These are phyloP conservation scores for Penicillium freii DNA, from an alignment of 2,329 filamentous ascomycete genomes.

Conservation along the genomic window DNA sequence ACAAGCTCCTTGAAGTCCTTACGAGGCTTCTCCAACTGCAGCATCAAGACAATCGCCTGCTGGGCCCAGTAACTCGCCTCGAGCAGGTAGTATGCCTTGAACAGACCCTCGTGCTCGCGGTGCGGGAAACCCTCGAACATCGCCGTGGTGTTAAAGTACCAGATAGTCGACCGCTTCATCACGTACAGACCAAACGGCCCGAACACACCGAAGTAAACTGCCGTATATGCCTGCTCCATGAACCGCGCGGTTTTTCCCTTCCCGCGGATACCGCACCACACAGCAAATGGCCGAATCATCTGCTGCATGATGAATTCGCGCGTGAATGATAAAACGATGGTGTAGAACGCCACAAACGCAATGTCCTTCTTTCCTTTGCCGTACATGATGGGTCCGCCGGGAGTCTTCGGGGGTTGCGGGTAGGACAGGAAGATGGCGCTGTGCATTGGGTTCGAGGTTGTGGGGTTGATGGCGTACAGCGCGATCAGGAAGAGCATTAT, in stretches of 20 bases:
- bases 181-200: conserved; percentile 84
- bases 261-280: conserved; percentile 65
- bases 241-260: conserved; percentile 82
- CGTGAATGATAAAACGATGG: conserved; percentile 83
- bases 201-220: conserved; percentile 80
- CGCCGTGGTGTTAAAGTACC: conserved; percentile 89
- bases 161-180: conserved; percentile 86
- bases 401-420: conserved; percentile 58
- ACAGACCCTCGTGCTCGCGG: conserved; percentile 69
- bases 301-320: conserved; percentile 96
- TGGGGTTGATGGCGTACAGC: conserved; percentile 73
- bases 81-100: conserved; percentile 96
- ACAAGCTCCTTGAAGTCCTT: conserved; percentile 96
- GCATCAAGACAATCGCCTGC: conserved; percentile 81
- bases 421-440: conserved; percentile 90
- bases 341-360: conserved; percentile 86
- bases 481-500: conserved; percentile 63
- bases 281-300: conserved; percentile 72
- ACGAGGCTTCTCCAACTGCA: conserved; percentile 86
- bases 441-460: conserved; percentile 72
- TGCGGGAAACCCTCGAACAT: conserved; percentile 93
- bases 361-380: conserved; percentile 86
- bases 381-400: conserved; percentile 63
- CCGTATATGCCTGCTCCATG: conserved; percentile 96
- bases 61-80: conserved; percentile 95